Evolutionary conservation across 73 alveolate genomes (phyloP).

Genomic region (Stentor roeselii): DNA sequence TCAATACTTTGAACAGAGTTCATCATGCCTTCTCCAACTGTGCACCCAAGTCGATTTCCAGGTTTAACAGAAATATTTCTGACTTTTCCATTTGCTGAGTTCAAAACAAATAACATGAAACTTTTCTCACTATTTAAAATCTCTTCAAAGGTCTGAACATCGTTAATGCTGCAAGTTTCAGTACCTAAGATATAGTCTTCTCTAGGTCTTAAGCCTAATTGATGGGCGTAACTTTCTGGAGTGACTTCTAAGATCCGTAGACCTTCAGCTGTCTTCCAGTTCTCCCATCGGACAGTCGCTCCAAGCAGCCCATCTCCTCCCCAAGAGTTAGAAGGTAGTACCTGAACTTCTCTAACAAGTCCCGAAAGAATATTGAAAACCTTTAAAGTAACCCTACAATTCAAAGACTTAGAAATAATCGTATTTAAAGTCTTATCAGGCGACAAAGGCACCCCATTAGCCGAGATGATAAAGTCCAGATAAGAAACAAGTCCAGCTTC

Average conservation of each 20-base stretch:
- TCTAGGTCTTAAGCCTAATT: background rate
- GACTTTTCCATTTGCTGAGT: constrained; percentile 24
- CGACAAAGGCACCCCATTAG: background rate
- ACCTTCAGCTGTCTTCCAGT: background rate
- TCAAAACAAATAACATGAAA: background rate
- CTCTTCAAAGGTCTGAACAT: background rate
- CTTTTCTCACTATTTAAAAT: background rate
- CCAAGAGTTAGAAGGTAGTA: constrained; percentile 2
- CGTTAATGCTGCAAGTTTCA: background rate
- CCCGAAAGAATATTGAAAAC: constrained; percentile 3
- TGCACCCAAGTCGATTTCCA: background rate
- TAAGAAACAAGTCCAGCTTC: constrained; percentile 2
- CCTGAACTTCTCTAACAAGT: background rate
- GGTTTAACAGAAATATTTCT: background rate
- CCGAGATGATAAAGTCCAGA: constrained; percentile 19
- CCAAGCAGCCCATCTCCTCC: constrained; percentile 22
- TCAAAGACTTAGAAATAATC: background rate
- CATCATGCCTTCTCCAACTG: constrained; percentile 1
- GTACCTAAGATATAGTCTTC: constrained; percentile 19
- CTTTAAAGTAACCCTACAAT: background rate
- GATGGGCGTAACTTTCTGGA: background rate
- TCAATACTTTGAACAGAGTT: background rate
- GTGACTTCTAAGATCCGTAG: background rate
- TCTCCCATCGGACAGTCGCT: constrained; percentile 18
- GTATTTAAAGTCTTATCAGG: background rate